These are phyloP conservation scores for Phialophora macrospora DNA, from an alignment of 2,329 filamentous ascomycete species.

Conservation along the genomic window DNA sequence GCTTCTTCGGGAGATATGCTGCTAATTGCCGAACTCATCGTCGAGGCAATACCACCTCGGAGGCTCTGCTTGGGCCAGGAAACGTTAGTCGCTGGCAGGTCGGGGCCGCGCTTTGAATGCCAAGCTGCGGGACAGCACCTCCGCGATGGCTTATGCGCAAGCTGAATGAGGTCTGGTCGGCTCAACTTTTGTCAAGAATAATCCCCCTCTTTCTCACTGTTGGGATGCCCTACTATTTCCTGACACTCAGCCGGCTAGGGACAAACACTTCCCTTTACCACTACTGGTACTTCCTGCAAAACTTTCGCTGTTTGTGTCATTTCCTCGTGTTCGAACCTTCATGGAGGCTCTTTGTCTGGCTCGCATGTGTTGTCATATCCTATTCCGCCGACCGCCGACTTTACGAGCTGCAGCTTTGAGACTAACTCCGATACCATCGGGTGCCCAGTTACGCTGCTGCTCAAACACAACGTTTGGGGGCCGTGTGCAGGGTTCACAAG, in stretches of 20 bases:
- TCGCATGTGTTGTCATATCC: constrained; percentile 11
- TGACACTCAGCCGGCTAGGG: not conserved
- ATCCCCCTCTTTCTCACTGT: constrained; percentile 22
- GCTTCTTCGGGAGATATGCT: not conserved
- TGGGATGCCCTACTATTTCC: constrained; percentile 13
- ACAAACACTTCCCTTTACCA: not conserved
- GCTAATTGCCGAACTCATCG: not conserved
- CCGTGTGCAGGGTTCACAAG: not conserved
- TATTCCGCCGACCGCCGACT: constrained; percentile 23
- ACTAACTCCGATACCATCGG: not conserved
- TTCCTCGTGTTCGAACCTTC: constrained; percentile 10
- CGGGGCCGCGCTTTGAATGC: not conserved
- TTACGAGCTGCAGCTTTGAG: not conserved
- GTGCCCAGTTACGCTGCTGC: constrained; percentile 2
- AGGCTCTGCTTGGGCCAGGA: not conserved
- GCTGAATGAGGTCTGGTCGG: constrained; percentile 16
- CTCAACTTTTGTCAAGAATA: constrained; percentile 3
- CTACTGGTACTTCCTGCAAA: constrained; percentile 7
- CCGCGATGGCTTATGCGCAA: constrained; percentile 12
- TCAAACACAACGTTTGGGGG: constrained; percentile 11
- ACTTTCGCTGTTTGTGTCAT: not conserved
- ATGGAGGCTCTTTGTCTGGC: constrained; percentile 17
- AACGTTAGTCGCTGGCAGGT: not conserved
- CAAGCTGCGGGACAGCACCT: constrained; percentile 20
- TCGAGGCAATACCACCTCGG: not conserved